Percentiles rank a stretch among this genome's conserved stretches.
Evolutionary conservation across 2,329 filamentous ascomycete species (phyloP).

Genomic region (Fusarium chaquense): DNA sequence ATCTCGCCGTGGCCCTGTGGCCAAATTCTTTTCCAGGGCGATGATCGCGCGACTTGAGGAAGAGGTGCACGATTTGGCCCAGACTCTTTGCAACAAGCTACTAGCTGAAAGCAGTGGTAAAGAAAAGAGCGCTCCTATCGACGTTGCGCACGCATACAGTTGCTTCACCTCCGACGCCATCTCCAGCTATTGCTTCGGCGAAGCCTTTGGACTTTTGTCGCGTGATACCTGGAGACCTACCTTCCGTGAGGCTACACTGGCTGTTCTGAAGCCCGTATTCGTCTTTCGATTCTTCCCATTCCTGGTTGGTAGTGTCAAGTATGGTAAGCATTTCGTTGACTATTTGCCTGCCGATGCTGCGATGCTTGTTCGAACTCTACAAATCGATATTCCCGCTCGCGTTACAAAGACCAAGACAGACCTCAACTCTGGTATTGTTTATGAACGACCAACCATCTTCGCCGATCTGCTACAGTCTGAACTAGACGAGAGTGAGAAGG

Average conservation of each 20-base stretch:
- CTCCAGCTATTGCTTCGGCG: slow-evolving; percentile 22
- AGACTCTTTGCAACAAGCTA: slow-evolving; percentile 15
- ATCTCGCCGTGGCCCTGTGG: slow-evolving; percentile 5
- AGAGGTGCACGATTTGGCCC: slow-evolving; percentile 14
- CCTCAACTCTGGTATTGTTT: slow-evolving; percentile 4
- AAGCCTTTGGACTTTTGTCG: slow-evolving; percentile 15
- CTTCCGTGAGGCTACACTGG: slow-evolving; percentile 24
- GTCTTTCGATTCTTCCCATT: slow-evolving; percentile 17
- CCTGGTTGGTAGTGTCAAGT: slow-evolving; percentile 13
- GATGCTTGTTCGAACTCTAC: slow-evolving; percentile 3
- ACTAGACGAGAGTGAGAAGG: slow-evolving; percentile 8
- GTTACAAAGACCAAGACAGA: slow-evolving; percentile 18
- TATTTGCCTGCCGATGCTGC: background rate
- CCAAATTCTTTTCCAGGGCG: slow-evolving; percentile 25
- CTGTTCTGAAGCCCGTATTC: slow-evolving; percentile 23
- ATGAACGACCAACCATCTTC: slow-evolving; percentile 20
- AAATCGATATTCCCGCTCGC: slow-evolving; percentile 17
- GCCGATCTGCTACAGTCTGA: slow-evolving; percentile 16
- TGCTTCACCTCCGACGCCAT: slow-evolving; percentile 21
- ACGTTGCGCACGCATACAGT: slow-evolving; percentile 17
- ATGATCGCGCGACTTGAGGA: slow-evolving; percentile 14
- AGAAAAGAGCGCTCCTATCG: background rate
- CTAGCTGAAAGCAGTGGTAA: slow-evolving; percentile 1
- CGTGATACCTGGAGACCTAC: slow-evolving; percentile 11
- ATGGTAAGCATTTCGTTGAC: slow-evolving; percentile 11